Base-by-base conservation (phyloP, 2,329 filamentous ascomycete species). In the Neofusicoccum parvum region DNA sequence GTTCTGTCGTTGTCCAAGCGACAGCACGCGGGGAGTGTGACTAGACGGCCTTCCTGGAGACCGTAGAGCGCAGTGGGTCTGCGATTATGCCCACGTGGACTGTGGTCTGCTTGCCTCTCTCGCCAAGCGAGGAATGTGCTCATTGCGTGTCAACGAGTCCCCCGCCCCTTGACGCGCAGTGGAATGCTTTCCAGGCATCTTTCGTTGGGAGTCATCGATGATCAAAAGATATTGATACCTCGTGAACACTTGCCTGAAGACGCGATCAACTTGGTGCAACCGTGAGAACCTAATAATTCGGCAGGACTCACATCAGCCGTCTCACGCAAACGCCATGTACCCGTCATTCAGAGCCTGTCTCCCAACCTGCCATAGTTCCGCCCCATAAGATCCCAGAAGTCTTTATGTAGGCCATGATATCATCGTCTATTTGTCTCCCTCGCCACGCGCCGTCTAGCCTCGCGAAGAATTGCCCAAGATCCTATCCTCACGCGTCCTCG, bases 401-500 rank as follows among this genome's bases (percentile, higher is more conserved):
- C 37, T 20, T 14, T 11, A n/a, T 49, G 20, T 17, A 20, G 4
- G 43, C 43, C 32, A 17, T 34, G 17, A 51, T 32, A 36, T 51
- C 23, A 20, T 51, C 4, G 49, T 36, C 27, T 14, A 15, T 46
- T 20, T 46, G 15, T 17, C 15, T 23, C 43, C 43, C n/a, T 15
- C 9, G 14, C 9, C 27, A 32, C 27, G 36, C 7, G n/a, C 20
- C 12, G 5, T 23, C 53, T 43, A 39, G 11, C 41, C 37, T 37
- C 63, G 60, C 48, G 59, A 17, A 27, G 62, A 32, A 34, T 48
- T 48, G 11, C 67, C 67, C 66, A 67, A 60, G 37, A 68, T 66
- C 27, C 67, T 64, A 15, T 68, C 62, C 12, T 68, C 65, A 17
- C 65, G 50, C 14, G 66, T 64, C 48, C 64, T 51, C 17, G 62